Evolutionary conservation across 176 grass and related monocot species (phyloP).

Genomic region (Triticum urartu): DNA sequence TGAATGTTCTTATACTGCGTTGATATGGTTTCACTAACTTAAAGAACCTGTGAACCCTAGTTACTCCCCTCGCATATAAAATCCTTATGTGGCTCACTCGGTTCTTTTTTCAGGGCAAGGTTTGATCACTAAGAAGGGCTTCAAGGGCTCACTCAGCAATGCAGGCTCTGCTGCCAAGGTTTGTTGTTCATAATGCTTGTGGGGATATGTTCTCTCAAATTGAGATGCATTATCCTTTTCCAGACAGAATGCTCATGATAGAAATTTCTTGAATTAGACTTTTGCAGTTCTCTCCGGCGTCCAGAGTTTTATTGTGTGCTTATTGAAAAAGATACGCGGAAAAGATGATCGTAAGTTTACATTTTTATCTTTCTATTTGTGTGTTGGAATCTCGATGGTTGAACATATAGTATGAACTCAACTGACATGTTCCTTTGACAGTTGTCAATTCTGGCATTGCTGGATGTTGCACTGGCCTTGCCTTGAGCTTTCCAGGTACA

Average conservation of each 20-base stretch:
- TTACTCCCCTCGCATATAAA: conserved; percentile 12
- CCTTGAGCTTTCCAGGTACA: conserved; percentile 91
- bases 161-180: conserved; percentile 91
- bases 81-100: background rate
- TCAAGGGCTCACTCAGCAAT: conserved; percentile 72
- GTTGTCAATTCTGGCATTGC: conserved; percentile 80
- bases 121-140: conserved; percentile 77
- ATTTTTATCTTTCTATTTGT: background rate
- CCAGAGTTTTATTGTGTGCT: conserved; percentile 81
- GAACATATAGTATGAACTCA: conserved; percentile 4
- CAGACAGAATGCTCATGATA: background rate
- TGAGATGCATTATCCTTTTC: background rate
- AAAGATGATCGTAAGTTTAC: conserved; percentile 85
- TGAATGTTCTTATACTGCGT: background rate
- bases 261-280: conserved; percentile 57
- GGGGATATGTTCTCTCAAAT: background rate
- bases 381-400: background rate
- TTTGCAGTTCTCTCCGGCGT: conserved; percentile 92
- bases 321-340: conserved; percentile 67
- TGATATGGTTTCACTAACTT: background rate
- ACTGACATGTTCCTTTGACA: conserved; percentile 34
- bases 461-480: conserved; percentile 85
- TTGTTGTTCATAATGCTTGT: conserved; percentile 20
- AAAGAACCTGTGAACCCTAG: background rate
- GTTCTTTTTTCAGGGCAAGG: conserved; percentile 65